Conservation (phyloP, 2,329 filamentous ascomycete genomes). For the Immersiporthe knoxdaviesiana region DNA sequence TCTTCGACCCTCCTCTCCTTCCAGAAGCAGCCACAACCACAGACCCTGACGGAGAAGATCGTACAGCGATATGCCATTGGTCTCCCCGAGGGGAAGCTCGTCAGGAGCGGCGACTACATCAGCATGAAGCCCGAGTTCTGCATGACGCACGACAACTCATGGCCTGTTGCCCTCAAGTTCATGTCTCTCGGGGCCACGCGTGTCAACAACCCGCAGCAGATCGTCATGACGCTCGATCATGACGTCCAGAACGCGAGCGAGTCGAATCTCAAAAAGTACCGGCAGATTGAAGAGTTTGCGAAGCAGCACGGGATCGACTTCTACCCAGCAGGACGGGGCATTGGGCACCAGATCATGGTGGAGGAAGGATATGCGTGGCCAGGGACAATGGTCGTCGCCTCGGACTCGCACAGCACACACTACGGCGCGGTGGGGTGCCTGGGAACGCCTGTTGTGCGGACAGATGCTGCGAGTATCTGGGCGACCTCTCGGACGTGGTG, state of each 20-base stretch:
- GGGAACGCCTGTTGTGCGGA: slow-evolving; percentile 82
- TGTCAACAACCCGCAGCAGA: slow-evolving; percentile 71
- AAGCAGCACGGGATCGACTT: slow-evolving; percentile 75
- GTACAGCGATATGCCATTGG: neutral
- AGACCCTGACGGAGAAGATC: neutral
- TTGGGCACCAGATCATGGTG: slow-evolving; percentile 86
- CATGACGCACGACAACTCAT: slow-evolving; percentile 76
- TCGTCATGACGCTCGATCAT: slow-evolving; percentile 85
- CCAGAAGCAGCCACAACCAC: neutral
- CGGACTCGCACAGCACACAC: slow-evolving; percentile 77
- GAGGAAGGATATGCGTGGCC: slow-evolving; percentile 86
- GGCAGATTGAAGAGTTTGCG: slow-evolving; percentile 81
- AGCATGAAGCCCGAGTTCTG: slow-evolving; percentile 71
- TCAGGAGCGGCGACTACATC: slow-evolving; percentile 83
- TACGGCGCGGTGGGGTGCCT: slow-evolving; percentile 80
- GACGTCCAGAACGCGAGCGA: slow-evolving; percentile 84
- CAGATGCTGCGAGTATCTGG: slow-evolving; percentile 86
- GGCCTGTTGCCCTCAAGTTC: slow-evolving; percentile 66
- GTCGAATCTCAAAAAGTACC: slow-evolving; percentile 81
- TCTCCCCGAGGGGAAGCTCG: slow-evolving; percentile 36
- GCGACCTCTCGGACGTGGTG: slow-evolving; percentile 84
- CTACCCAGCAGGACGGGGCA: slow-evolving; percentile 76
- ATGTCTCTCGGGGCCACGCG: slow-evolving; percentile 79
- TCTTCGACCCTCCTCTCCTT: neutral
- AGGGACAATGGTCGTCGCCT: slow-evolving; percentile 79